Evolutionary conservation across 768 basidiomycete genomes (phyloP), one percentile per base, ranked within the genome.

Genomic region (Pleurotus cornucopiae): DNA sequence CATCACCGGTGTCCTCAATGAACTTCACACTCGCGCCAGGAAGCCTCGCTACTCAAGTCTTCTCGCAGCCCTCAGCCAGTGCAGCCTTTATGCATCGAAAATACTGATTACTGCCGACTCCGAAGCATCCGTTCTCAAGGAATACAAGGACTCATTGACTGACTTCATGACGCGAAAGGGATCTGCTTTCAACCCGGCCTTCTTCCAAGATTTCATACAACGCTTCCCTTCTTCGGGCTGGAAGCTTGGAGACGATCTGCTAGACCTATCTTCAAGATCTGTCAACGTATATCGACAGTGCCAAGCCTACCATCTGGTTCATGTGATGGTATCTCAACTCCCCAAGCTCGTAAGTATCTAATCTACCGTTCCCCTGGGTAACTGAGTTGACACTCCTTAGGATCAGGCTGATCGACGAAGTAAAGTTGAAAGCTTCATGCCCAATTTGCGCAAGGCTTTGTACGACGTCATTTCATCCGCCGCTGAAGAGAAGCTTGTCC

Each of bases 141-240:
- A 75, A 6, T 95, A 96, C 66, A 76, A 73, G 47, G 70, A 72
- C 60, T 91, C 91, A 0, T 68, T 95, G 12, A 64, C 72, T 14
- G 91, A 96, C 67, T 95, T 91, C 63, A 74, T 88, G 57, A 84
- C 82, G 5, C 82, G 91, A 57, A 97, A 96, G 73, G 81, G 84
- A 44, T 94, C 92, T 2, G 75, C 80, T 25, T 76, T 95, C 45
- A 86, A 88, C 62, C 67, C 80, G 4, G 70, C 67, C 46, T 94
- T 94, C 74, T 88, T 98, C 75, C 76, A 83, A 46, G 89, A 92
- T 54, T 89, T 89, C 66, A 75, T 89, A 57, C 78, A 79, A 16
- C 84, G 89, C 39, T 81, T 81, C 68, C 84, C 90, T 0, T 55
- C 67, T 3, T 70, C 77, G 12, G 89, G 81, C 16, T 94, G 92